Base-by-base conservation (phyloP, 352 stramenopile genomes). In the Thalassiosira mediterranea region DNA sequence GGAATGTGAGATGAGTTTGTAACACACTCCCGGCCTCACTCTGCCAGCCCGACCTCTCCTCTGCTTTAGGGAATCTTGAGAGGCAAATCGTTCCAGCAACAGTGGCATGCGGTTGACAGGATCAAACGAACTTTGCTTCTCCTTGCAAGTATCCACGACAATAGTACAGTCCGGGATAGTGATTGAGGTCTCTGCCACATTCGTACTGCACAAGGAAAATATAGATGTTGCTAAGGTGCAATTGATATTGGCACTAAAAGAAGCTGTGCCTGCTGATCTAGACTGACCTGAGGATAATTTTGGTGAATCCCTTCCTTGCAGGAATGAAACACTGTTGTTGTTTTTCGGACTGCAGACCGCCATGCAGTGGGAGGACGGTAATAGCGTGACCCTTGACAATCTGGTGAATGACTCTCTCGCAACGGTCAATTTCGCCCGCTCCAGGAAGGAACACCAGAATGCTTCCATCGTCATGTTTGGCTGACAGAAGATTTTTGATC, bases 111-210 rank as follows among this genome's bases (percentile, higher is more conserved):
- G 81, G 76, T 91, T 93, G 5, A 69, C 56, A 42, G 90, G 87
- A 67, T 96, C 94, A 53, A 91, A 95, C n/a, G 92, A 88, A 47
- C 92, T 93, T 74, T 96, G 88, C 61, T 97, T 97, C 53, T 97
- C 91, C 26, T 89, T 85, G 47, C 90, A 92, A 23, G 79, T 88
- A 71, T 97, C 94, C 47, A 97, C 91, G 0, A 97, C 93, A 51
- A 94, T 79, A 4, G 87, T 95, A 40, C 98, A 95, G 61, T 98
- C 97, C 26, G 97, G 97, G 77, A 99, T 99, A 4, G 97, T 99
- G 66, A 99, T 98, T 21, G 95, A 98, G 40, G 96, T 77, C 61
- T 83, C 73, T 4, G 73, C 73, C 3, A 81, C 59, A 49, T 76
- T 72, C 11, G 66, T 81, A 57, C 15, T 4, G n/a, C 23, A 23